Evolutionary conservation across 2,329 filamentous ascomycete genomes (phyloP).

Genomic region (Cladosporium sp.): DNA sequence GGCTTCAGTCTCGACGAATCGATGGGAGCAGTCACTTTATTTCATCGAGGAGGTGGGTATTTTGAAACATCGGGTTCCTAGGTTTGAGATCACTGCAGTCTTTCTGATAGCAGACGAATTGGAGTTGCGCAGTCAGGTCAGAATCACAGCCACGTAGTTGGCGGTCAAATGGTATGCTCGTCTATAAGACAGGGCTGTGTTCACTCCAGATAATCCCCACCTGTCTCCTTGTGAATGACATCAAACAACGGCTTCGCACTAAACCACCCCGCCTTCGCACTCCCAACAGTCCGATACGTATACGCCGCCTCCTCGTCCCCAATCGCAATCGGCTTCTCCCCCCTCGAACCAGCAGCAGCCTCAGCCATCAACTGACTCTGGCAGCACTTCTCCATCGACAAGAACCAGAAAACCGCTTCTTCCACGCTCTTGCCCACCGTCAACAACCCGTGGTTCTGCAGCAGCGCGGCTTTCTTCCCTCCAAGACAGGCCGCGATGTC

Average conservation of each 20-base stretch:
- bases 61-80: too few relatives aligned
- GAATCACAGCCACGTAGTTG: too few relatives aligned
- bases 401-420: slow-evolving; percentile 46
- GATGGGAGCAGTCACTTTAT: too few relatives aligned
- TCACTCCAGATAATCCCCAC: slow-evolving; percentile 54
- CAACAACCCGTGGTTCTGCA: slow-evolving; percentile 49
- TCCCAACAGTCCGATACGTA: slow-evolving; percentile 67
- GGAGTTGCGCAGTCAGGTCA: too few relatives aligned
- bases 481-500: slow-evolving; percentile 45
- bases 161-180: too few relatives aligned
- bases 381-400: slow-evolving; percentile 44
- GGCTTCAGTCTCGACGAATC: too few relatives aligned
- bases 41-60: too few relatives aligned
- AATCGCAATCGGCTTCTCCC: slow-evolving; percentile 66
- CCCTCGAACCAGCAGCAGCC: slow-evolving; percentile 62
- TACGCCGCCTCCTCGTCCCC: slow-evolving; percentile 66
- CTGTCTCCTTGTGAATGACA: slow-evolving; percentile 63
- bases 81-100: too few relatives aligned
- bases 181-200: too few relatives aligned
- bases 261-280: slow-evolving; percentile 65
- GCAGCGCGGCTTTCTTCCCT: slow-evolving; percentile 42
- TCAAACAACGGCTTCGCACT: slow-evolving; percentile 72
- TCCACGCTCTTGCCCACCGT: slow-evolving; percentile 45
- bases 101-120: too few relatives aligned
- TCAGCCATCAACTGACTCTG: slow-evolving; percentile 53